These are phyloP conservation scores for Mariannaea elegans DNA, from an alignment of 2,329 filamentous ascomycete genomes.

Conservation along the genomic window DNA sequence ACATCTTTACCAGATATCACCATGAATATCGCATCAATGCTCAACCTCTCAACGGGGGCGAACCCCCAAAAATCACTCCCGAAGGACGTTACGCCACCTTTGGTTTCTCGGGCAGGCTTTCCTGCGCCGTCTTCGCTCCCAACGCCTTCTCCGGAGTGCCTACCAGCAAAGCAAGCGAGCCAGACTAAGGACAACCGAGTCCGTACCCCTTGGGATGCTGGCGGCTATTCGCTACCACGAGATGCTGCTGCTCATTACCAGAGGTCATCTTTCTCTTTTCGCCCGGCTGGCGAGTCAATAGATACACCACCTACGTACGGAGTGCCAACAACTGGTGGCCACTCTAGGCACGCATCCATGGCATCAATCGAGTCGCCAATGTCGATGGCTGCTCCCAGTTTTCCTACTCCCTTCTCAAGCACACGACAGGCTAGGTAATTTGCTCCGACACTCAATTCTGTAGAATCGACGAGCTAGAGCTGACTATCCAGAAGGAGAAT, in stretches of 20 bases:
- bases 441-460: neutral
- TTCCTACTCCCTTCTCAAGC: constrained; percentile 31
- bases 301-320: constrained; percentile 34
- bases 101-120: constrained; percentile 12
- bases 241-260: constrained; percentile 49
- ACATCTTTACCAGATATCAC: constrained; percentile 19
- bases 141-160: constrained; percentile 47
- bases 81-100: constrained; percentile 19
- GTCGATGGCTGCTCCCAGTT: constrained; percentile 18
- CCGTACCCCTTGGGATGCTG: constrained; percentile 61
- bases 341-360: constrained; percentile 44
- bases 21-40: constrained; percentile 33
- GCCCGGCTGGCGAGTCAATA: constrained; percentile 36
- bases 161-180: constrained; percentile 34
- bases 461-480: neutral
- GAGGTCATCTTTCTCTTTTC: constrained; percentile 29
- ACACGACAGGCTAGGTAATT: constrained; percentile 39
- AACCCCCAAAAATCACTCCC: constrained; percentile 17
- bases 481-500: constrained; percentile 32
- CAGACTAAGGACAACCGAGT: constrained; percentile 33
- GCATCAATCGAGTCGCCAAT: constrained; percentile 43
- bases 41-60: constrained; percentile 36
- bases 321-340: constrained; percentile 26
- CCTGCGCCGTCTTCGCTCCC: constrained; percentile 36
- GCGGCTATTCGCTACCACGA: constrained; percentile 57